Percentiles rank a stretch among this genome's conserved stretches.
Conservation (phyloP, 495 filamentous ascomycete species). For the Hypoxylon fuscum region DNA sequence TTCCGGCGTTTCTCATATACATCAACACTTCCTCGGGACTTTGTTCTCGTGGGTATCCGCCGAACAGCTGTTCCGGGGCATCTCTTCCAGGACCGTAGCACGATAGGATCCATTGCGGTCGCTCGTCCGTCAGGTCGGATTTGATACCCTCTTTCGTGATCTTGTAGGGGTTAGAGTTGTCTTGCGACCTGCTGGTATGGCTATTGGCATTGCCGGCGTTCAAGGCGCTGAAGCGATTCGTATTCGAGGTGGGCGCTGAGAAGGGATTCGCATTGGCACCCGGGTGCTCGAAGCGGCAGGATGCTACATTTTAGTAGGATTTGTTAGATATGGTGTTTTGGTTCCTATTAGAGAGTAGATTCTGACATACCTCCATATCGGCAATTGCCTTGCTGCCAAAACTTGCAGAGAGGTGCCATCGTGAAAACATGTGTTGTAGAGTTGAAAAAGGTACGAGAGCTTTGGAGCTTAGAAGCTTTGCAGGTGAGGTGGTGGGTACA, state of each 20-base stretch:
- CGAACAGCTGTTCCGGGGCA: slow-evolving; percentile 81
- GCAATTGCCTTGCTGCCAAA: slow-evolving; percentile 77
- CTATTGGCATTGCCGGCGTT: slow-evolving; percentile 7
- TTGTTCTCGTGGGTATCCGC: slow-evolving; percentile 78
- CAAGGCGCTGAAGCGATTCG: slow-evolving; percentile 51
- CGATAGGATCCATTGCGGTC: slow-evolving; percentile 84
- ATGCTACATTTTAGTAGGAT: slow-evolving; percentile 47
- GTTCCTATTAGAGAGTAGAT: too few species aligned
- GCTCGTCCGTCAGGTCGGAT: slow-evolving; percentile 71
- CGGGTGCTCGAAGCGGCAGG: slow-evolving; percentile 59
- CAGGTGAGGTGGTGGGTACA: too few species aligned
- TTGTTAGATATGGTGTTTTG: too few species aligned
- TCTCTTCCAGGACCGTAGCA: slow-evolving; percentile 77
- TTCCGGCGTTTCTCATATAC: slow-evolving; percentile 70
- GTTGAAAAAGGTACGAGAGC: neutral
- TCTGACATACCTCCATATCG: slow-evolving; percentile 67
- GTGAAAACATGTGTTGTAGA: neutral
- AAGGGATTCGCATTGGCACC: slow-evolving; percentile 39
- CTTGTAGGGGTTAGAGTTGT: slow-evolving; percentile 54
- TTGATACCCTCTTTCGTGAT: slow-evolving; percentile 66
- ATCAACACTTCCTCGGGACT: slow-evolving; percentile 85
- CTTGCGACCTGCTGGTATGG: slow-evolving; percentile 12
- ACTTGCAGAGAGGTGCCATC: slow-evolving; percentile 66
- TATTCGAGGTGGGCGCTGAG: slow-evolving; percentile 28
- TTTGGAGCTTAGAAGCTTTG: neutral